Percentiles rank a stretch among this genome's conserved stretches.
Conservation (phyloP, 208 protist species). For the Wallacemonas sp. region DNA sequence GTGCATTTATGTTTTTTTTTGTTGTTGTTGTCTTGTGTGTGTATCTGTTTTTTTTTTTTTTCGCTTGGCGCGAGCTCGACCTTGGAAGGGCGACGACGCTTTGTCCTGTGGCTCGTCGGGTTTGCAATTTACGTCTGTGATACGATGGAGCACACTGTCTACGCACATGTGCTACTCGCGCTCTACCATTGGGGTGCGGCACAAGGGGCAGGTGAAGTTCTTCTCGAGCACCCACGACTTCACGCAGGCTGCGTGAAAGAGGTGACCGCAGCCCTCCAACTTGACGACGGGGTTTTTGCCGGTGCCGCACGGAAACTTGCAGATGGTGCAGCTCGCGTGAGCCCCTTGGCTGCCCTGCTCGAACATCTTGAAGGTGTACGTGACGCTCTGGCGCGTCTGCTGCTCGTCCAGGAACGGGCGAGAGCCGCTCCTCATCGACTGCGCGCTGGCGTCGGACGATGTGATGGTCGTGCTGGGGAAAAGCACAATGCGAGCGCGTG, state of each 20-base stretch:
- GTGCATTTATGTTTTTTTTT: too few relatives aligned
- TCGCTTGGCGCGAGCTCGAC: too few relatives aligned
- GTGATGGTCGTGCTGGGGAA: background rate
- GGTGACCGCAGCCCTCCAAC: slow-evolving; percentile 28
- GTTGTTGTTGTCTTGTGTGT: too few relatives aligned
- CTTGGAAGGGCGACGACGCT: too few relatives aligned
- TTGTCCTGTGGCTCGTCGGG: too few relatives aligned
- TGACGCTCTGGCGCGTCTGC: background rate
- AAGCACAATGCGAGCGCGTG: background rate
- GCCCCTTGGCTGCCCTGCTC: background rate
- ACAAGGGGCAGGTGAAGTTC: slow-evolving; percentile 41
- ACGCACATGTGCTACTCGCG: background rate
- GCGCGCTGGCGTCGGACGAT: background rate
- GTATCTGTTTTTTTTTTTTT: too few relatives aligned
- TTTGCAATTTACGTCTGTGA: too few relatives aligned
- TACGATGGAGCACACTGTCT: too few relatives aligned
- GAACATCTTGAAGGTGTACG: background rate
- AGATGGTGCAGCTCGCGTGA: background rate
- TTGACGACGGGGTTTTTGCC: background rate
- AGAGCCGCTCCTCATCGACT: background rate
- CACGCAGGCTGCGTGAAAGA: slow-evolving; percentile 37
- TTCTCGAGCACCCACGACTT: slow-evolving; percentile 23
- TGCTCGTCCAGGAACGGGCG: background rate
- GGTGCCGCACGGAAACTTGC: background rate
- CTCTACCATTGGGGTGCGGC: slow-evolving; percentile 26